Conservation (phyloP, 352 stramenopile species). For the Phytophthora syringae region DNA sequence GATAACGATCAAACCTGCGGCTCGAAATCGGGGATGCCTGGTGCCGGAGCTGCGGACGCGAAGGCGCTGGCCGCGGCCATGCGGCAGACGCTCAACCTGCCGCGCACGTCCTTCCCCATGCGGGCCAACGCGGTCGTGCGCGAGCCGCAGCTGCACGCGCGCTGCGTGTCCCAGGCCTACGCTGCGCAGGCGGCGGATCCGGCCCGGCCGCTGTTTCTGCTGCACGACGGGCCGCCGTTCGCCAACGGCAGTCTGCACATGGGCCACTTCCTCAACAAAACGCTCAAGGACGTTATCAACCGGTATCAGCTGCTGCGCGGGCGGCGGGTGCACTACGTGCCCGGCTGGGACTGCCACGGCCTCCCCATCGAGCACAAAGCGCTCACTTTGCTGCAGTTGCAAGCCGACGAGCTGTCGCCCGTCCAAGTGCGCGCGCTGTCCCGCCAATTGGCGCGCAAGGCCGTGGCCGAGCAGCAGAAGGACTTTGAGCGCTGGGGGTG, state of each 20-base stretch:
- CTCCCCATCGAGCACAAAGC: constrained; percentile 99
- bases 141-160: constrained; percentile 74
- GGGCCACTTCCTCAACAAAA: constrained; percentile 94
- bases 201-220: constrained; percentile 77
- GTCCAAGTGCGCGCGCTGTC: constrained; percentile 93
- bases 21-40: constrained; percentile 14
- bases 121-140: constrained; percentile 92
- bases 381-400: constrained; percentile 90
- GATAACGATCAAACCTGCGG: constrained; percentile 11
- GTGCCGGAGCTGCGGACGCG: constrained; percentile 47
- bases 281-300: constrained; percentile 99
- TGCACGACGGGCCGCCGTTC: constrained; percentile 99
- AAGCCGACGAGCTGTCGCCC: constrained; percentile 69
- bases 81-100: constrained; percentile 95
- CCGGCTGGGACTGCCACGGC: constrained; percentile 99
- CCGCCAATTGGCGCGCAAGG: constrained; percentile 91
- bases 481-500: constrained; percentile 96
- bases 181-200: constrained; percentile 40
- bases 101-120: constrained; percentile 96
- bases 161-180: constrained; percentile 75
- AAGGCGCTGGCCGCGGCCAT: constrained; percentile 77
- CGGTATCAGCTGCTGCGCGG: constrained; percentile 94
- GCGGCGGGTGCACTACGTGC: constrained; percentile 95
- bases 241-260: constrained; percentile 99
- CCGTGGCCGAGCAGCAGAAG: constrained; percentile 92